phyloP scores from a whole-genome alignment of 2,329 filamentous ascomycete species.

The Venturia nashicola region DNA sequence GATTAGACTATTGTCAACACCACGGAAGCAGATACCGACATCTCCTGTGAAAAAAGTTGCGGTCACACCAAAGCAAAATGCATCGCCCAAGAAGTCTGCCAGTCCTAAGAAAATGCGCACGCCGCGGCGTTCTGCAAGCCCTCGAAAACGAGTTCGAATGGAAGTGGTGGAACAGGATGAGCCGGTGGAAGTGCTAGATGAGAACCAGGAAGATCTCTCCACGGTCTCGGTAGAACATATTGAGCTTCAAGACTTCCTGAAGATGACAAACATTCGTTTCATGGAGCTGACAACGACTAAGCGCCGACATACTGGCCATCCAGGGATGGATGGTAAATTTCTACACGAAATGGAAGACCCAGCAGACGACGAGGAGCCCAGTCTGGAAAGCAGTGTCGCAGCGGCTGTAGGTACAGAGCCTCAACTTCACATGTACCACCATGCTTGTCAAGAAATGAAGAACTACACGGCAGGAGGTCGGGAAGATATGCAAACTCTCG shows the following conservation, averaged over 20 bases:
- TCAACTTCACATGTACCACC: conserved; percentile 88
- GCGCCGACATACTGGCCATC: conserved; percentile 60
- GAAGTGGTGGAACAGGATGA: conserved; percentile 15
- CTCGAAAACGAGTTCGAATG: conserved; percentile 5
- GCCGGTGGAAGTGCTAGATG: conserved; percentile 16
- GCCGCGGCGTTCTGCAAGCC: conserved; percentile 15
- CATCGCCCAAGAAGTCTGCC: conserved; percentile 22
- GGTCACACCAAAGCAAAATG: conserved; percentile 18
- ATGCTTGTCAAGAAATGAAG: conserved; percentile 88
- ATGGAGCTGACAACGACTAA: conserved; percentile 98
- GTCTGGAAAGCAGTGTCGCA: conserved; percentile 66
- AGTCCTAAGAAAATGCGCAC: conserved; percentile 27
- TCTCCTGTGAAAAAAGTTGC: conserved; percentile 30
- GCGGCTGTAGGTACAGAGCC: conserved; percentile 85
- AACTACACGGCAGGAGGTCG: conserved; percentile 92
- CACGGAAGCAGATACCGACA: conserved; percentile 31
- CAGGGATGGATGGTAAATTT: conserved; percentile 35
- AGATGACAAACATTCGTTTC: conserved; percentile 92
- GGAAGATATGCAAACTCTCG: conserved; percentile 80
- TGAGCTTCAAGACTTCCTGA: conserved; percentile 81
- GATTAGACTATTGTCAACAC: conserved; percentile 36
- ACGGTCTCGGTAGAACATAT: conserved; percentile 51
- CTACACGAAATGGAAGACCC: conserved; percentile 21
- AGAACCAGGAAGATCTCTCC: conserved; percentile 26
- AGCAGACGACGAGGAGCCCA: conserved; percentile 37